phyloP scores from a whole-genome alignment of 345 rosid species.

The Syzygium jambos region DNA sequence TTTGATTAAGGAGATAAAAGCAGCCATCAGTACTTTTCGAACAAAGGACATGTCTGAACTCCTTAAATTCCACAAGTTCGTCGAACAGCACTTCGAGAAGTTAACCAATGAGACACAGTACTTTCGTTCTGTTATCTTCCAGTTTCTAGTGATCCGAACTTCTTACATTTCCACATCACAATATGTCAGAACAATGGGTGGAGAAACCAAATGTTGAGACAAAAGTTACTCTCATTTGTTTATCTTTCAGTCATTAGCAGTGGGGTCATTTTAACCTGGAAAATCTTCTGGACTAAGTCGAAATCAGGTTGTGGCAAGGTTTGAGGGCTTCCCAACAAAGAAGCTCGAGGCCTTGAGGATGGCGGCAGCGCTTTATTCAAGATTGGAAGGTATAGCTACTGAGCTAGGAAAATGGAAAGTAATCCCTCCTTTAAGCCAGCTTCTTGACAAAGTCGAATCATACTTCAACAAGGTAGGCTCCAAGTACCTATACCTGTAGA shows the following conservation, averaged over 20 bases:
- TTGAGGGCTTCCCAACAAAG: slow-evolving; percentile 60
- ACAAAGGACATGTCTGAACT: slow-evolving; percentile 50
- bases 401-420: slow-evolving; percentile 52
- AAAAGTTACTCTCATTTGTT: not conserved
- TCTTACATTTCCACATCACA: not conserved
- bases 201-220: not conserved
- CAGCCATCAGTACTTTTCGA: slow-evolving; percentile 26
- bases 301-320: slow-evolving; percentile 47
- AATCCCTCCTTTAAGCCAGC: slow-evolving; percentile 39
- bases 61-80: slow-evolving; percentile 38
- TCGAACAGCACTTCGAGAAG: slow-evolving; percentile 42
- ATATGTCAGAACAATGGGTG: not conserved
- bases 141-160: not conserved
- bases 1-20: slow-evolving; percentile 31
- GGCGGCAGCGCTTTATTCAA: slow-evolving; percentile 42
- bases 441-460: slow-evolving; percentile 43
- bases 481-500: not conserved
- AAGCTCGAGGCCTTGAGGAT: slow-evolving; percentile 52
- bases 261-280: not conserved
- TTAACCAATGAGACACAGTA: slow-evolving; percentile 59
- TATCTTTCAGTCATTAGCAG: not conserved
- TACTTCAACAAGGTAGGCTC: slow-evolving; percentile 42
- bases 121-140: not conserved
- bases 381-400: slow-evolving; percentile 28
- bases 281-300: not conserved